Base-by-base conservation (phyloP, 768 basidiomycete genomes). In the Hemileccinum impolitum region DNA sequence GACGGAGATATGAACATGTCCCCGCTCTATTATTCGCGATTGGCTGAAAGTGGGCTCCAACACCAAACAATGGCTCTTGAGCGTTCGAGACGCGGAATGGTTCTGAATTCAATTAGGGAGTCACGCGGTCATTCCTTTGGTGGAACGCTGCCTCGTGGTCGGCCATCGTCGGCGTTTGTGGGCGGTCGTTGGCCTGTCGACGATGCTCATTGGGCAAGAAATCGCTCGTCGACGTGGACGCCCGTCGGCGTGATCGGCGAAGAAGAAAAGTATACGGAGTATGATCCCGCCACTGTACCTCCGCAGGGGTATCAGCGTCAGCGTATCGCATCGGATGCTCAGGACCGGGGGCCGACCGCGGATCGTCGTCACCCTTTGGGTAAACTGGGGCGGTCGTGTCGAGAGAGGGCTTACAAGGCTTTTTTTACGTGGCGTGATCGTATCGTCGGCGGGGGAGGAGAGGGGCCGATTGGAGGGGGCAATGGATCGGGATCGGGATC, bases 281-380 rank as follows among this genome's bases (percentile, higher is more conserved):
- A 48, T 50, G 60, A 52, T 60, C 63, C 60, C 54, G 35, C 56
- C 55, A 53, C 11, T 14, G 39, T 43, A 35, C n/a, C 23, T 53
- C 48, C 43, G 21, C 44, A 10, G 23, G 23, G 11, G 14, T 13
- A 12, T n/a, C 55, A 23, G n/a, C 19, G 9, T 26, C 45, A 0
- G 18, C 10, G 14, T 17, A 17, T 19, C 7, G 15, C 18, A 25
- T 17, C 48, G 31, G 32, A 40, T 23, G 13, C 15, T 15, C 38
- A 34, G 19, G 37, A 17, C 34, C 30, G 46, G 19, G 17, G 5
- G 6, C 47, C 32, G 45, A 18, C 37, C 39, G 39, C 15, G 15
- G 15, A n/a, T 43, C 34, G 19, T 17, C 19, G 31, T 6, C 13
- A 36, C 18, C 12, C 17, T 11, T 55, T 45, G 48, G 1, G 12